Conservation (phyloP, 441 rosid species). For the Erodium trifolium region DNA sequence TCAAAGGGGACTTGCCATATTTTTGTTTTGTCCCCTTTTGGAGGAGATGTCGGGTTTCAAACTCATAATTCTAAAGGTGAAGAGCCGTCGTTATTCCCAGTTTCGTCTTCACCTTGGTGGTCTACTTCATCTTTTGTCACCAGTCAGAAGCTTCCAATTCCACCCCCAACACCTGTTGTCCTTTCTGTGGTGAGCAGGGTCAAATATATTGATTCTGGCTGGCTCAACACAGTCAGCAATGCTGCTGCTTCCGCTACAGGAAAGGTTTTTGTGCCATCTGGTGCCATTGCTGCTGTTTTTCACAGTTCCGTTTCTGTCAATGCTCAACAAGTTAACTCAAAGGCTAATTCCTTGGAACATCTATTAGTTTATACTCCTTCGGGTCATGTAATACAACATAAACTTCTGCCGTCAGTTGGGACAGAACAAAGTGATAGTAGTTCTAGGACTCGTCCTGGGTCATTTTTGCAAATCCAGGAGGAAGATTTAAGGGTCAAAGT, state of each 20-base stretch:
- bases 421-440: slow-evolving; percentile 46
- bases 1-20: slow-evolving; percentile 91
- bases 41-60: slow-evolving; percentile 81
- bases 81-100: slow-evolving; percentile 61
- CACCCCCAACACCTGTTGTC: slow-evolving; percentile 58
- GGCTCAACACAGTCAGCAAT: slow-evolving; percentile 23
- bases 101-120: slow-evolving; percentile 86
- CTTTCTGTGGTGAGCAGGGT: slow-evolving; percentile 92
- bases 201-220: slow-evolving; percentile 56
- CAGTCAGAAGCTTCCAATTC: slow-evolving; percentile 36
- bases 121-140: slow-evolving; percentile 50
- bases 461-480: too few relatives aligned
- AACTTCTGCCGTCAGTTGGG: slow-evolving; percentile 56
- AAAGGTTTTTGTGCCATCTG: slow-evolving; percentile 68
- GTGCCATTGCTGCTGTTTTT: slow-evolving; percentile 76
- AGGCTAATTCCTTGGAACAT: slow-evolving; percentile 56
- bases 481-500: slow-evolving; percentile 41
- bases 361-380: slow-evolving; percentile 76
- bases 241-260: slow-evolving; percentile 74
- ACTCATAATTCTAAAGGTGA: slow-evolving; percentile 52
- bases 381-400: slow-evolving; percentile 89
- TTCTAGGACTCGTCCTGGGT: slow-evolving; percentile 36
- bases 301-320: slow-evolving; percentile 49
- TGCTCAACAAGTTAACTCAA: slow-evolving; percentile 33
- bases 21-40: slow-evolving; percentile 80